A percentile compares a stretch with the other conserved stretches of the same genome.
phyloP scores from a whole-genome alignment of 495 filamentous ascomycete genomes.

The Neurospora sublineolata region DNA sequence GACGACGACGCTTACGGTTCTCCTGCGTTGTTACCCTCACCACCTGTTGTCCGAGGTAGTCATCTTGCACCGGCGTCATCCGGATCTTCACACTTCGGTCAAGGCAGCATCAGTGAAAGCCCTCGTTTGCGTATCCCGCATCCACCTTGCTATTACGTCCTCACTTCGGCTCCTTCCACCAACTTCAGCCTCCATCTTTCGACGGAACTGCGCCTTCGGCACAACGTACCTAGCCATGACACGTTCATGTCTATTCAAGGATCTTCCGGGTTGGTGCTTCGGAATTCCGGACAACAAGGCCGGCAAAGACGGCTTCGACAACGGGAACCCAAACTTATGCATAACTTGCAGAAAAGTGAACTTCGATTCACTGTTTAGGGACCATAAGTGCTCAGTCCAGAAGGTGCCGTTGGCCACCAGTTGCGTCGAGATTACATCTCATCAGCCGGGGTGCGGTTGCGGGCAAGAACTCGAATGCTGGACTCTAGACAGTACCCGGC shows the following conservation, averaged over 20 bases:
- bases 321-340: not conserved
- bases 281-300: not conserved
- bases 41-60: not conserved
- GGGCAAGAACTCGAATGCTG: not conserved
- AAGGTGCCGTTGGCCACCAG: too few relatives aligned
- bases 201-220: not conserved
- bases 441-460: not conserved
- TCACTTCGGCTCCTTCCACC: not conserved
- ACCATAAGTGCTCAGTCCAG: not conserved
- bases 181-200: too few relatives aligned
- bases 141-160: fast-evolving
- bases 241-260: not conserved
- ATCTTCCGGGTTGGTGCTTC: not conserved
- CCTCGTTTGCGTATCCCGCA: not conserved
- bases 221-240: not conserved
- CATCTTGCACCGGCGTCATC: fast-evolving
- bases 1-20: not conserved
- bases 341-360: not conserved
- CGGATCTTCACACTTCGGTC: not conserved
- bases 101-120: not conserved
- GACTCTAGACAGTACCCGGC: too few relatives aligned
- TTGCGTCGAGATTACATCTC: fast-evolving
- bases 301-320: not conserved
- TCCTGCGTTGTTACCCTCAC: fast-evolving
- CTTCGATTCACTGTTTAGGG: not conserved